phyloP scores from a whole-genome alignment of 805 yeast species.

The Wickerhamomyces chambardii region DNA sequence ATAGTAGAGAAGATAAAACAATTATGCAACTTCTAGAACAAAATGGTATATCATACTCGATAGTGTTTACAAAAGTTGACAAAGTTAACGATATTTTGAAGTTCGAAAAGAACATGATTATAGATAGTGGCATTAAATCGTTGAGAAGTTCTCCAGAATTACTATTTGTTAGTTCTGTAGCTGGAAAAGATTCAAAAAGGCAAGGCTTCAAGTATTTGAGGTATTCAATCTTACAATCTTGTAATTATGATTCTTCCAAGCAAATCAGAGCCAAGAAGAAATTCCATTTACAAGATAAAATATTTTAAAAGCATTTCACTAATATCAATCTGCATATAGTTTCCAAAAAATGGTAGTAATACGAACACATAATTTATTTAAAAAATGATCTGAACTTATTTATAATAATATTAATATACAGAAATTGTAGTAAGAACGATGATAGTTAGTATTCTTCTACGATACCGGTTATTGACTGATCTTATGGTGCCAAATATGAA shows the following conservation, averaged over 20 bases:
- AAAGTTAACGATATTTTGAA: conserved; percentile 25
- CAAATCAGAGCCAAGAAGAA: too few species aligned
- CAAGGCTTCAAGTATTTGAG: conserved; percentile 50
- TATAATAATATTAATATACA: too few species aligned
- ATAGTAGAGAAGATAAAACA: conserved; percentile 44
- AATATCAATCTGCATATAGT: too few species aligned
- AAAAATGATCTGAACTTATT: too few species aligned
- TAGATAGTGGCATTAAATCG: conserved; percentile 28
- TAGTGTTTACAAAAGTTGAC: conserved; percentile 75
- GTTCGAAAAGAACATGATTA: conserved; percentile 29
- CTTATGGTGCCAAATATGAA: too few species aligned
- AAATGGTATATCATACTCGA: conserved; percentile 60
- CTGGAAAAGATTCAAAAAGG: conserved; percentile 26
- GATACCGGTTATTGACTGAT: too few species aligned
- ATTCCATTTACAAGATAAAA: too few species aligned
- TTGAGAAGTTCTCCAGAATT: conserved; percentile 30
- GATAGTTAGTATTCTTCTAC: too few species aligned
- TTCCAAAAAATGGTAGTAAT: too few species aligned
- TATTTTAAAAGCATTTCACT: too few species aligned
- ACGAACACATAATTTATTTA: too few species aligned
- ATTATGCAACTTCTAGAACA: conserved; percentile 41
- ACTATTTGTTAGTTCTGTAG: conserved; percentile 43
- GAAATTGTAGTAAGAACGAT: too few species aligned
- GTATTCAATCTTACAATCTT: conserved; percentile 39
- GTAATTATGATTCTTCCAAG: conserved; percentile 24